These are phyloP conservation scores for Onygena corvina DNA, from an alignment of 2,329 filamentous ascomycete genomes.

Conservation along the genomic window DNA sequence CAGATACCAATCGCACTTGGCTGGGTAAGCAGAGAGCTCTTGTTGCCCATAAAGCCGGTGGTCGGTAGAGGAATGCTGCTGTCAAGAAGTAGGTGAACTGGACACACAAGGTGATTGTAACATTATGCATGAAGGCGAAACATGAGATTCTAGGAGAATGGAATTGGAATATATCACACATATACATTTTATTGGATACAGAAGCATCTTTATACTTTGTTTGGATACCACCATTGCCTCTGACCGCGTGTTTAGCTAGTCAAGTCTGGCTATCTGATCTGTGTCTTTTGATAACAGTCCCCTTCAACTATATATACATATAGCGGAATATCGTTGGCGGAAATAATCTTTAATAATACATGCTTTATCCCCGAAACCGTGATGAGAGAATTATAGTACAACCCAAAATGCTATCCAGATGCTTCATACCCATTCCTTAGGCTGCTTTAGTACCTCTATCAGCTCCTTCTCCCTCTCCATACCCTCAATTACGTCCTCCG, in stretches of 20 bases:
- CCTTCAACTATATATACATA: background rate
- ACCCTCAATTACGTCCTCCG: conserved; percentile 23
- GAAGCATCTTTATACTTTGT: conserved; percentile 1
- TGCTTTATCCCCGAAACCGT: background rate
- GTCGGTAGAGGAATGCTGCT: background rate
- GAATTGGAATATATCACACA: background rate
- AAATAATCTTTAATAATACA: background rate
- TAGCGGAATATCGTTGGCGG: background rate
- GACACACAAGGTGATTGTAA: background rate
- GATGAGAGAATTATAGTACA: background rate
- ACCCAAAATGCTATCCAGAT: background rate
- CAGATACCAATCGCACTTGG: conserved; percentile 34
- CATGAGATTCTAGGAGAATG: background rate
- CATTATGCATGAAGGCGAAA: conserved; percentile 3
- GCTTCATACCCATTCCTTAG: conserved; percentile 47
- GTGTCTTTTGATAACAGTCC: background rate
- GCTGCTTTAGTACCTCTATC: conserved; percentile 56
- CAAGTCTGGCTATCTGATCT: background rate
- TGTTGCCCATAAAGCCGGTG: conserved; percentile 23
- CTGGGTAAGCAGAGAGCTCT: conserved; percentile 34
- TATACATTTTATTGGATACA: background rate
- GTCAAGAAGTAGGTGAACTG: background rate
- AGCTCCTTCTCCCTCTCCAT: conserved; percentile 56
- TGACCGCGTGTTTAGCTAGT: background rate
- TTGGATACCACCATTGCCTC: conserved; percentile 5